phyloP scores from a whole-genome alignment of 2,329 filamentous ascomycete genomes.

The Alternaria sp. region DNA sequence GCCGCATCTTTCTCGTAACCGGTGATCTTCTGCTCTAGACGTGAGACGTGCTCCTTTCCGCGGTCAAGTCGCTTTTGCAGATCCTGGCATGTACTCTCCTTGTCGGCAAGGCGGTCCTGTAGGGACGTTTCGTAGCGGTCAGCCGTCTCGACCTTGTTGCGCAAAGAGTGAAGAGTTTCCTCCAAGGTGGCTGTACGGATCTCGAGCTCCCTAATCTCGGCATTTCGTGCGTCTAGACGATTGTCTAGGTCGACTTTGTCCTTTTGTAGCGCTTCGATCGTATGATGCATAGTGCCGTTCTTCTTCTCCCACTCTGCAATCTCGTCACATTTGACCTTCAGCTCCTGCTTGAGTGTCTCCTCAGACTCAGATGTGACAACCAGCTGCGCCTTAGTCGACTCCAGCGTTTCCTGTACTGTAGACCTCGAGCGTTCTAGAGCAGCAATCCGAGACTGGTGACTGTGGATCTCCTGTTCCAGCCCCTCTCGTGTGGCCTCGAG shows the following conservation, averaged over 20 bases:
- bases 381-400: conserved; percentile 30
- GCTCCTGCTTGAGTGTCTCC: conserved; percentile 24
- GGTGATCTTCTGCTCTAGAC: conserved; percentile 30
- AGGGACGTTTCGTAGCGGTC: conserved; percentile 31
- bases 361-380: conserved; percentile 24
- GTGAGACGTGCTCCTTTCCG: conserved; percentile 23
- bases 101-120: conserved; percentile 27
- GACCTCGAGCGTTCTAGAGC: conserved; percentile 36
- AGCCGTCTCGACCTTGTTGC: conserved; percentile 26
- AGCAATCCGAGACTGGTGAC: conserved; percentile 38
- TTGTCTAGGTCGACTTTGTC: conserved; percentile 32
- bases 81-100: conserved; percentile 22
- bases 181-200: conserved; percentile 27
- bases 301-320: conserved; percentile 34
- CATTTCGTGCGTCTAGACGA: conserved; percentile 19
- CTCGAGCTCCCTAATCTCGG: conserved; percentile 33
- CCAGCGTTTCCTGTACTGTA: conserved; percentile 28
- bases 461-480: conserved; percentile 36
- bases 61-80: conserved; percentile 28
- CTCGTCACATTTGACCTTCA: conserved; percentile 34
- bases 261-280: conserved; percentile 28
- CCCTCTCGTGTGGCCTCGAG: conserved; percentile 24
- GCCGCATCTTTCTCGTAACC: conserved; percentile 29
- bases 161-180: conserved; percentile 22
- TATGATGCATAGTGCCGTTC: conserved; percentile 20